A percentile compares a stretch with the other conserved stretches of the same genome.
phyloP scores from a whole-genome alignment of 2,329 filamentous ascomycete species.

The Aspergillus glaucus region DNA sequence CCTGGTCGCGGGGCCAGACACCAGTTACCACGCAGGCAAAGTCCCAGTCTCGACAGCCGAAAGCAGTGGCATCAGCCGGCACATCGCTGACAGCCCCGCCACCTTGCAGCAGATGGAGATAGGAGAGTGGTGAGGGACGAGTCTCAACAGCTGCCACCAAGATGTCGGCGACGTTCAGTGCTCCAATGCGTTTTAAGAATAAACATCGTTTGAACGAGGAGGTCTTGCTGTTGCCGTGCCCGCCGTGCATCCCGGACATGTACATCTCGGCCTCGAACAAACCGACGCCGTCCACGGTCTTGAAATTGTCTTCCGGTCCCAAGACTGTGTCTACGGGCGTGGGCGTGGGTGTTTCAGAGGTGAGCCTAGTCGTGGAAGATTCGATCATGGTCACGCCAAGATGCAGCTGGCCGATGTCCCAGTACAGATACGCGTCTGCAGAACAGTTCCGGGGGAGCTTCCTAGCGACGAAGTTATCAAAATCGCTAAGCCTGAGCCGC shows the following conservation, averaged over 20 bases:
- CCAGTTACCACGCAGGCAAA: slow-evolving; percentile 60
- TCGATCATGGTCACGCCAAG: slow-evolving; percentile 51
- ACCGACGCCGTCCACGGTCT: slow-evolving; percentile 42
- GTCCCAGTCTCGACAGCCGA: slow-evolving; percentile 59
- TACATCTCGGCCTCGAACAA: slow-evolving; percentile 58
- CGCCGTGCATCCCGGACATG: slow-evolving; percentile 54
- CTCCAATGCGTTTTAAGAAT: slow-evolving; percentile 49
- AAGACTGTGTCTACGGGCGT: slow-evolving; percentile 17
- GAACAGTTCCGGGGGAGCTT: slow-evolving; percentile 42
- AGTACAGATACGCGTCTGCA: slow-evolving; percentile 53
- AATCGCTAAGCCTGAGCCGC: slow-evolving; percentile 30
- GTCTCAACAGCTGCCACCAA: slow-evolving; percentile 43
- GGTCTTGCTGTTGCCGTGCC: slow-evolving; percentile 53
- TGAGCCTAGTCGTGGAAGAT: slow-evolving; percentile 20
- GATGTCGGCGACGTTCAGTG: slow-evolving; percentile 21
- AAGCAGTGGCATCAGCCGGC: slow-evolving; percentile 46
- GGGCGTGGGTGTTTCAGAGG: slow-evolving; percentile 7
- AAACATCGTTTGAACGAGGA: slow-evolving; percentile 60
- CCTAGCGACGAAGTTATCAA: slow-evolving; percentile 31
- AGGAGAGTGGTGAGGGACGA: slow-evolving; percentile 51
- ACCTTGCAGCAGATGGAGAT: slow-evolving; percentile 59
- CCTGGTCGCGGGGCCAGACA: slow-evolving; percentile 53
- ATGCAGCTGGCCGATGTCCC: slow-evolving; percentile 38
- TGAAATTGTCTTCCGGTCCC: slow-evolving; percentile 27
- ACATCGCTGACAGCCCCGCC: slow-evolving; percentile 47